phyloP scores from a whole-genome alignment of 2,329 filamentous ascomycete genomes.

The Aspergillus clavatus region DNA sequence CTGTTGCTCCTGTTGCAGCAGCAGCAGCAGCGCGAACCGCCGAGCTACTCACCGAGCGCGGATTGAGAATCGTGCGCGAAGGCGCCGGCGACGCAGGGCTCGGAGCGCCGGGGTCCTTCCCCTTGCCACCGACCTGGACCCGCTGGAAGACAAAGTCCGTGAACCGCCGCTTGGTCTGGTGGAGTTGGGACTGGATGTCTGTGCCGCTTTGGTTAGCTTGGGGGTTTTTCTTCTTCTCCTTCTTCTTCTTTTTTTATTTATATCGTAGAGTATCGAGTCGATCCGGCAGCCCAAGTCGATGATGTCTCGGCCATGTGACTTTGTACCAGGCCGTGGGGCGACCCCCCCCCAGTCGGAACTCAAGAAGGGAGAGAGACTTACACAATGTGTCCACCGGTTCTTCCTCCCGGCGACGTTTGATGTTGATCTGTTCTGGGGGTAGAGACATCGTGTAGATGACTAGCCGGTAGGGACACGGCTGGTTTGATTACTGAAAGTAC shows the following conservation, averaged over 20 bases:
- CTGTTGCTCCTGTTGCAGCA: conserved; percentile 10
- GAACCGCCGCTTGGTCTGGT: conserved; percentile 45
- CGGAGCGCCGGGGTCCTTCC: conserved; percentile 8
- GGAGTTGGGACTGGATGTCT: conserved; percentile 44
- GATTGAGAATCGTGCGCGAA: conserved; percentile 26
- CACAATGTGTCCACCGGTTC: conserved; percentile 53
- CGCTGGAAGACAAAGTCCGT: conserved; percentile 47
- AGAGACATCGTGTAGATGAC: conserved; percentile 35
- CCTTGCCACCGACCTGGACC: conserved; percentile 27
- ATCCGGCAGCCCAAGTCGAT: no score
- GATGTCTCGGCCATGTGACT: no score
- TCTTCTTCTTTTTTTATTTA: no score
- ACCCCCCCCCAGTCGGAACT: no score
- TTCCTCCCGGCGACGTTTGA: conserved; percentile 55
- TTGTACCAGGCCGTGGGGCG: conserved; percentile 6
- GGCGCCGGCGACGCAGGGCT: conserved; percentile 15
- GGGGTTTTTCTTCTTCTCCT: no score
- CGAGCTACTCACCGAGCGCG: conserved; percentile 33
- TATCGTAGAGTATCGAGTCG: no score
- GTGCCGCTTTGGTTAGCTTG: no score
- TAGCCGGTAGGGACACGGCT: no score
- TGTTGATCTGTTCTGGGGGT: conserved; percentile 48
- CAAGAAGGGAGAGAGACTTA: conserved; percentile 27
- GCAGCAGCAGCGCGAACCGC: conserved; percentile 15
- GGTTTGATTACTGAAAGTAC: neutral